A percentile compares a stretch with the other conserved stretches of the same genome.
Conservation (phyloP, 345 rosid genomes). For the Brassica juncea region DNA sequence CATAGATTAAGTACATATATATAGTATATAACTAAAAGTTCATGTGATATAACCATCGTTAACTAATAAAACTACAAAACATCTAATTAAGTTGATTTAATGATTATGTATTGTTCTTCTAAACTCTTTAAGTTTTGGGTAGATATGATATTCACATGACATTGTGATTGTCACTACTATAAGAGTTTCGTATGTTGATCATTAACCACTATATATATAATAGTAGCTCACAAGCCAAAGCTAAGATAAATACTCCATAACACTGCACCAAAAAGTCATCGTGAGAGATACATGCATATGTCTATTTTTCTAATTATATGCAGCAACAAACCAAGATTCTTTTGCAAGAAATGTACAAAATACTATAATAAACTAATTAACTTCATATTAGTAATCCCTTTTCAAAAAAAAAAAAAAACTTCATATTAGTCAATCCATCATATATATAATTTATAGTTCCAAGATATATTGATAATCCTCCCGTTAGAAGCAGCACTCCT, state of each 20-base stretch:
- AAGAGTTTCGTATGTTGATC: neutral
- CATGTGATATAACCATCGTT: neutral
- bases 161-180: conserved; percentile 19
- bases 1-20: neutral
- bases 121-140: neutral
- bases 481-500: conserved; percentile 32
- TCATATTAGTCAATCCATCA: too few species aligned
- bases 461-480: conserved; percentile 43
- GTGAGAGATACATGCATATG: conserved; percentile 26
- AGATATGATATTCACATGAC: conserved; percentile 26
- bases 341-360: neutral
- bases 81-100: neutral
- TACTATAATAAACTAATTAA: conserved; percentile 2
- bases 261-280: conserved; percentile 14
- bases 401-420: too few species aligned
- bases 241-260: conserved; percentile 24
- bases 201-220: neutral
- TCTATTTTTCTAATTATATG: conserved; percentile 20
- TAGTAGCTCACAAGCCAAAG: conserved; percentile 13
- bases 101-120: neutral
- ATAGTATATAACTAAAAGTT: neutral
- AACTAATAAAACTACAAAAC: neutral
- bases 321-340: conserved; percentile 9
- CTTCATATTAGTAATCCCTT: neutral
- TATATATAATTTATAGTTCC: conserved; percentile 41